Conservation (phyloP, 2,329 filamentous ascomycete genomes). For the Mycogone perniciosa region DNA sequence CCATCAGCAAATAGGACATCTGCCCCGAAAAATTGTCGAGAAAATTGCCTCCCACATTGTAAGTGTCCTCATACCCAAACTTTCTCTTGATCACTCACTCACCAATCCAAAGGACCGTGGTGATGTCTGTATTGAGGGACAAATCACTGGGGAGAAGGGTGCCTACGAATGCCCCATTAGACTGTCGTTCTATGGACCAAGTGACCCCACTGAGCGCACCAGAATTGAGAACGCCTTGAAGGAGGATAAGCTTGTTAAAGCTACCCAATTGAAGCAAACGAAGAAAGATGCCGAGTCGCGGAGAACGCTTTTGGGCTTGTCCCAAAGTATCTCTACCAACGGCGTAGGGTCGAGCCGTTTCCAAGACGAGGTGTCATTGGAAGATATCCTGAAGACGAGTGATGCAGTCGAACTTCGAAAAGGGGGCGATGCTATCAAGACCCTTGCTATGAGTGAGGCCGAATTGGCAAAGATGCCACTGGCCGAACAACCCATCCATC, state of each 20-base stretch:
- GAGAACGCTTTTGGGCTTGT: conserved; percentile 35
- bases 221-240: conserved; percentile 57
- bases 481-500: conserved; percentile 58
- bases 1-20: conserved; percentile 69
- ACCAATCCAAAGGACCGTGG: conserved; percentile 41
- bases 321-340: conserved; percentile 34
- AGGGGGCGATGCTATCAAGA: conserved; percentile 59
- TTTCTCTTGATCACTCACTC: too few species aligned
- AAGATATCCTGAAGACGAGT: conserved; percentile 60
- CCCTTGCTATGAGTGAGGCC: conserved; percentile 64
- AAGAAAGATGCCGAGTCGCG: conserved; percentile 47
- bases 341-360: conserved; percentile 21
- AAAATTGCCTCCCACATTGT: conserved; percentile 71
- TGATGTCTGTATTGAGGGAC: conserved; percentile 60
- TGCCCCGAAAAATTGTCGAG: conserved; percentile 59
- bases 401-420: conserved; percentile 61
- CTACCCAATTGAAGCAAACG: conserved; percentile 50
- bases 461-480: conserved; percentile 65
- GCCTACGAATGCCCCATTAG: conserved; percentile 66
- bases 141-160: conserved; percentile 60
- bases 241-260: conserved; percentile 55
- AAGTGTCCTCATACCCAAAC: conserved; percentile 17
- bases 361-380: conserved; percentile 41
- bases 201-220: conserved; percentile 44
- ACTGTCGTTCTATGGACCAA: conserved; percentile 63